These are phyloP conservation scores for Xylaria sp. DNA, from an alignment of 2,329 filamentous ascomycete genomes.

Conservation along the genomic window DNA sequence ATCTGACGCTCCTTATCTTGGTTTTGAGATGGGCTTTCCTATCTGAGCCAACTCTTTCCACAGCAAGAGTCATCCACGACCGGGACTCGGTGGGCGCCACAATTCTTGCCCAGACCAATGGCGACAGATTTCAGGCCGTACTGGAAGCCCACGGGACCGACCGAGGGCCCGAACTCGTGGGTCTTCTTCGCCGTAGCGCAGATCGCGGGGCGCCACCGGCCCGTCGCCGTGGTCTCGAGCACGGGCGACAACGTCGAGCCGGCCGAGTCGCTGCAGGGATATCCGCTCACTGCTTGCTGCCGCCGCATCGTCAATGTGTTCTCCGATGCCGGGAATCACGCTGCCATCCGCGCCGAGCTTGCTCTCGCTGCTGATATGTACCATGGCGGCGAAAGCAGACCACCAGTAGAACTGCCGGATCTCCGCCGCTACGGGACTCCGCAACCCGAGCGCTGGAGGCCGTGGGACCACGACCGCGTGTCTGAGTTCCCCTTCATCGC, in stretches of 20 bases:
- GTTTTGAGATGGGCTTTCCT: too few relatives aligned
- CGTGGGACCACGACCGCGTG: slow-evolving; percentile 38
- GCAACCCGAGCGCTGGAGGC: slow-evolving; percentile 16
- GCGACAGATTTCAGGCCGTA: slow-evolving; percentile 31
- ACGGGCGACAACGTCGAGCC: slow-evolving; percentile 16
- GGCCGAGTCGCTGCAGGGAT: slow-evolving; percentile 35
- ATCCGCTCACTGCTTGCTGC: slow-evolving; percentile 35
- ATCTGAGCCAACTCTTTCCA: too few relatives aligned
- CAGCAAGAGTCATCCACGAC: too few relatives aligned
- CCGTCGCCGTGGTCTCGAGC: slow-evolving; percentile 38
- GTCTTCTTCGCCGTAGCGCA: slow-evolving; percentile 37
- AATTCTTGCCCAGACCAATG: too few relatives aligned
- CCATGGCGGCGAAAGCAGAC: slow-evolving; percentile 19
- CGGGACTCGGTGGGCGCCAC: too few relatives aligned
- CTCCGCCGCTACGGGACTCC: neutral
- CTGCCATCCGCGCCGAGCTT: slow-evolving; percentile 36
- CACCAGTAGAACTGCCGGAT: slow-evolving; percentile 15
- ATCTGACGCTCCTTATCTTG: too few relatives aligned
- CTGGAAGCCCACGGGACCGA: slow-evolving; percentile 21
- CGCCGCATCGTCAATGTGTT: slow-evolving; percentile 41
- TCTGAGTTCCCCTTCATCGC: slow-evolving; percentile 39
- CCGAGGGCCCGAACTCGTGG: slow-evolving; percentile 37
- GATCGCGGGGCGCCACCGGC: slow-evolving; percentile 32
- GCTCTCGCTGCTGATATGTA: slow-evolving; percentile 33
- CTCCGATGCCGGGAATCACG: slow-evolving; percentile 37